Evolutionary conservation across 2,329 filamentous ascomycete genomes (phyloP), one percentile per base, ranked within the genome.

Genomic region (Endothia cerciana): DNA sequence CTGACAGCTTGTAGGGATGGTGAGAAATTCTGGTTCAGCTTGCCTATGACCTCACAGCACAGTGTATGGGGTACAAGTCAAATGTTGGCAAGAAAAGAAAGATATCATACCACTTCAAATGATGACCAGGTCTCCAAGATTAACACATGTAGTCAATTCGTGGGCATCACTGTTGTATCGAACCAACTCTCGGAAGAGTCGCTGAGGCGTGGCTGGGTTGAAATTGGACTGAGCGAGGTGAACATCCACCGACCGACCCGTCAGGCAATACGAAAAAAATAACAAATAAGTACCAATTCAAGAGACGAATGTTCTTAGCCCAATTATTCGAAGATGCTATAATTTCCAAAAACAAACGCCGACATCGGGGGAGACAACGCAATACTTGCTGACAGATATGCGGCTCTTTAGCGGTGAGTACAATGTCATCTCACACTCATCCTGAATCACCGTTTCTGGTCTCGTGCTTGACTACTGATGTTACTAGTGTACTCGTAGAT

Each of bases 321-420:
- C 22, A 49, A 15, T 49, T 3, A 13, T 2, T 15, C 5, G 45
- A 49, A 28, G 25, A 11, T 22, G 13, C 47, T 22, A 51, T 30
- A 51, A 17, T 6, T 28, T 15, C 25, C 2, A 19, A 15, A 4
- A 4, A 51, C 5, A 3, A 49, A 49, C 11, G 28, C 22, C 28
- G 25, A 51, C 47, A 5, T 51, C 28, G 15, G 45, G 22, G 22
- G 45, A 51, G 3, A 15, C 22, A 3, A 51, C 2, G 25, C 28
- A 13, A 17, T 30, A 7, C 13, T 30, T 28, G 47, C 47, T 51
- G 47, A 51, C 25, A 51, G 47, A 28, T 51, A 51, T 22, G 47
- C 47, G 28, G 47, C 25, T 28, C 3, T 51, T 30, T 30, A 28
- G 51, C 51, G 51, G 51, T 55, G 51, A 55, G 51, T 19, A 55